Evolutionary conservation across 495 filamentous ascomycete genomes (phyloP).

Genomic region (Neurospora africana): DNA sequence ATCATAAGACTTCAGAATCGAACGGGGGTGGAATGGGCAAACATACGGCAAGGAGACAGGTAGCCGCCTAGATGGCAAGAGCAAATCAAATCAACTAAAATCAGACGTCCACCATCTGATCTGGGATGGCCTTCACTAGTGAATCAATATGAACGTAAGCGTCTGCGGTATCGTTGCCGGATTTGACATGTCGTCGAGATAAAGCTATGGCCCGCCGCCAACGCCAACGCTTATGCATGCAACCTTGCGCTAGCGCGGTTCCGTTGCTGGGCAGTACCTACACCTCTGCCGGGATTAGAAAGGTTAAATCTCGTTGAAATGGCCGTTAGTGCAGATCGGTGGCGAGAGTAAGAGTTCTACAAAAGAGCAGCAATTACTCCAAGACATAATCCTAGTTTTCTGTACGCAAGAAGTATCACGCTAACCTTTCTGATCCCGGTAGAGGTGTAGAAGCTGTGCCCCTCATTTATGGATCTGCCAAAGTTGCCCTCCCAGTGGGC

Average conservation of each 20-base stretch:
- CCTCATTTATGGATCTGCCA: too few species aligned
- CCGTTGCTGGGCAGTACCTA: not conserved
- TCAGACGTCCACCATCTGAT: not conserved
- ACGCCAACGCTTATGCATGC: not conserved
- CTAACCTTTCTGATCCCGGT: too few species aligned
- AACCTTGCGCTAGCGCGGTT: not conserved
- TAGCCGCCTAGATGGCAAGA: not conserved
- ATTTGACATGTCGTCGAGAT: not conserved
- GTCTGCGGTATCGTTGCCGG: not conserved
- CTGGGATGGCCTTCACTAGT: not conserved
- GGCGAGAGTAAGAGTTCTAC: too few species aligned
- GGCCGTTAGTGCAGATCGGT: too few species aligned
- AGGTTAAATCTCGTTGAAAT: too few species aligned
- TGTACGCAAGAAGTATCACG: too few species aligned
- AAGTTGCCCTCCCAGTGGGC: not conserved
- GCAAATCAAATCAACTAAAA: not conserved
- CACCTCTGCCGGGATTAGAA: too few species aligned
- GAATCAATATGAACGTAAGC: not conserved
- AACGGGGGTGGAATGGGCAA: not conserved
- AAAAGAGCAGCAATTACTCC: too few species aligned
- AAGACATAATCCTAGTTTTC: too few species aligned
- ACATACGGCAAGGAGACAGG: not conserved
- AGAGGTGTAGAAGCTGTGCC: not conserved
- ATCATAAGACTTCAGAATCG: not conserved
- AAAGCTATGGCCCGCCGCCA: not conserved